Conservation (phyloP, 768 basidiomycete genomes). For the Boletus rex-veris region DNA sequence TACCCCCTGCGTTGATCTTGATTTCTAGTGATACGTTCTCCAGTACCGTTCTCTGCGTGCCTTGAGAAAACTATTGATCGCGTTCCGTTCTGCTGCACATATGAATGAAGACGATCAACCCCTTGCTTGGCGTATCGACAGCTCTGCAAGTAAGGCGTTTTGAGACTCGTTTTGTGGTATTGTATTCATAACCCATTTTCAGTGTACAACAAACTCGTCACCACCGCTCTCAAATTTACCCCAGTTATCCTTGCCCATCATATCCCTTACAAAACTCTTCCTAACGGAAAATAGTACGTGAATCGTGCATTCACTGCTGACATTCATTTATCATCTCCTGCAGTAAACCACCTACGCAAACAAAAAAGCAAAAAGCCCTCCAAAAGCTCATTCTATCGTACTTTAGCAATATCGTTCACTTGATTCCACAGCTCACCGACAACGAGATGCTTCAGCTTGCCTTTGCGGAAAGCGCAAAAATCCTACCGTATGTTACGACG, state of each 20-base stretch:
- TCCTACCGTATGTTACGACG: constrained; percentile 83
- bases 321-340: background rate
- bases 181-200: background rate
- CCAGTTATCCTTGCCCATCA: constrained; percentile 87
- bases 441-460: constrained; percentile 63
- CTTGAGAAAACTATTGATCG: constrained; percentile 78
- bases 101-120: constrained; percentile 83
- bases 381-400: constrained; percentile 87
- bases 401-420: constrained; percentile 80
- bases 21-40: background rate
- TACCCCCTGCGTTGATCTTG: background rate
- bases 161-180: background rate
- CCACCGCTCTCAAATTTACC: constrained; percentile 83
- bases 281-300: constrained; percentile 83
- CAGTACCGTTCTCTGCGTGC: constrained; percentile 88
- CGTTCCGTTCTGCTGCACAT: constrained; percentile 87
- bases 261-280: constrained; percentile 77
- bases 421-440: constrained; percentile 75
- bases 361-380: constrained; percentile 74
- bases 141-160: constrained; percentile 41
- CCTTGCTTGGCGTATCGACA: constrained; percentile 86
- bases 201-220: constrained; percentile 96
- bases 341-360: constrained; percentile 84
- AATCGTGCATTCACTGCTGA: background rate
- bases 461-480: constrained; percentile 79